Conservation (phyloP, 2,329 filamentous ascomycete genomes). For the Curvularia spicifera region DNA sequence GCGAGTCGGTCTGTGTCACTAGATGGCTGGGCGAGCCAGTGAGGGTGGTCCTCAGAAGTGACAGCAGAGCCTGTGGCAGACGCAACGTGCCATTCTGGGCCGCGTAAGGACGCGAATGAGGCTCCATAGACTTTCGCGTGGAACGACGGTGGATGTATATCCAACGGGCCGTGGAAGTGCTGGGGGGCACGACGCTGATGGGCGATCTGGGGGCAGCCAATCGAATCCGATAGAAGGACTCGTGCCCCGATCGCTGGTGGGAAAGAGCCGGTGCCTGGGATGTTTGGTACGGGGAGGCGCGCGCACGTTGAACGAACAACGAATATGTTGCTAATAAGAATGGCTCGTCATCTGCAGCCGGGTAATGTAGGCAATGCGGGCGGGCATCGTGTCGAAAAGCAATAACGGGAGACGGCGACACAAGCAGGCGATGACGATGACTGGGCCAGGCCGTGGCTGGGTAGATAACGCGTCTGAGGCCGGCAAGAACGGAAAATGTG, state of each 20-base stretch:
- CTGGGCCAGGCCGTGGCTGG: not conserved
- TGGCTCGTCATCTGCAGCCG: constrained; percentile 26
- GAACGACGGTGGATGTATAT: constrained; percentile 45
- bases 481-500: not conserved
- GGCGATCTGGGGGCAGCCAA: constrained; percentile 36
- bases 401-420: constrained; percentile 18
- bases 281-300: constrained; percentile 33
- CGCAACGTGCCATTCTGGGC: constrained; percentile 44
- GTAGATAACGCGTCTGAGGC: not conserved
- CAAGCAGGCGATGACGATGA: constrained; percentile 11
- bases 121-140: constrained; percentile 45
- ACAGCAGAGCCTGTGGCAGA: constrained; percentile 48
- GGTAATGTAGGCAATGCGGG: constrained; percentile 19
- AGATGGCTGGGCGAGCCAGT: constrained; percentile 33
- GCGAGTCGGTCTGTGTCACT: constrained; percentile 36
- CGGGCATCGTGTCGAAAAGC: constrained; percentile 30
- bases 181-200: constrained; percentile 31
- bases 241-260: constrained; percentile 43
- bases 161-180: constrained; percentile 36
- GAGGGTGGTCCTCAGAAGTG: constrained; percentile 39
- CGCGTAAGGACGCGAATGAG: constrained; percentile 43
- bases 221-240: constrained; percentile 33
- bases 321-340: constrained; percentile 33
- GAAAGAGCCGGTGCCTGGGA: constrained; percentile 37
- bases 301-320: constrained; percentile 38